Evolutionary conservation across 2,329 filamentous ascomycete genomes (phyloP), one percentile per base, ranked within the genome.

Genomic region (Nothopassalora personata): DNA sequence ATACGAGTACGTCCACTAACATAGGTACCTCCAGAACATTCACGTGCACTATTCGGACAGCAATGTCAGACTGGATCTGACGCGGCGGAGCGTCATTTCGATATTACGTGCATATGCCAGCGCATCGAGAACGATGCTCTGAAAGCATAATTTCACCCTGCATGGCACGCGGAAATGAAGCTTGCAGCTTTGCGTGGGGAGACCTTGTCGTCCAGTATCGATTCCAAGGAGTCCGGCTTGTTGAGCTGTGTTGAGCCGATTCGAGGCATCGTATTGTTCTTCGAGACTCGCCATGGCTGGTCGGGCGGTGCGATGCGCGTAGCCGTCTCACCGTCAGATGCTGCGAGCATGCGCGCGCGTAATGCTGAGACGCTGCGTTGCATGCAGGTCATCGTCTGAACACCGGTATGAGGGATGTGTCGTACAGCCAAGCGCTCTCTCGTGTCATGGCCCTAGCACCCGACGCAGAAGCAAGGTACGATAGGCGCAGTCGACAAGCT

Each of bases 291-390:
- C 23, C 19, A 15, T 19, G 13, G 1, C 5, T 49, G 19, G 19
- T 51, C 18, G 33, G 33, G 15, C 18, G 23, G 18, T 53, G 51
- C 36, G 11, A 45, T 46, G 52, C 52, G 23, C 8, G 34, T 54
- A 30, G 19, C 52, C 34, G 52, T 54, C 52, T 54, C 36, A 46
- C 39, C 52, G 52, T 45, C 34, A 46, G 52, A 49, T 27, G 46
- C 46, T 10, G 28, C 7, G 27, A 45, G n/a, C 36, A 28, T 19
- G 31, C n/a, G 31, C n/a, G 31, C 30, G 50, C 31, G 30, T 53
- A 39, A n/a, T 39, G 15, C 4, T 3, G 11, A 36, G n/a, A 39
- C 36, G 50, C 31, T 23, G 50, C n/a, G 50, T 36, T 4, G 31
- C 49, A 19, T 34, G 11, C 30, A 7, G 5, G 8, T 19, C 15